These are phyloP conservation scores for Mycena citricolor DNA, from an alignment of 1,284 basidiomycete genomes.

Conservation along the genomic window DNA sequence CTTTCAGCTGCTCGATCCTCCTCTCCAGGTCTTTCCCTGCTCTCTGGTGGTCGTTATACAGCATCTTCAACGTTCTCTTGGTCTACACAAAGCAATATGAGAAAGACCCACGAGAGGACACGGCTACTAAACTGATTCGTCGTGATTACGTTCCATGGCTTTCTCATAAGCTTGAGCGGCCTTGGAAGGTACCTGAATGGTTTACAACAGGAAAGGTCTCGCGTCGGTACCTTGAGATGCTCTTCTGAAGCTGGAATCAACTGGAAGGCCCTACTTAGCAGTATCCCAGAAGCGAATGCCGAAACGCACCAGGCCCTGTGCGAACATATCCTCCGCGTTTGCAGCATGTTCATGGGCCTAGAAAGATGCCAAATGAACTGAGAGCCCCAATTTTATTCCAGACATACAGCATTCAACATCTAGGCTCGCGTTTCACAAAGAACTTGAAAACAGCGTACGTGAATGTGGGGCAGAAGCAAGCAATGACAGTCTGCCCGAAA, in stretches of 20 bases:
- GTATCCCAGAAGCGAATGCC: constrained; percentile 20
- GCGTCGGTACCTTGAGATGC: constrained; percentile 28
- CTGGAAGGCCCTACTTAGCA: constrained; percentile 52
- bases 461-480: too few relatives aligned
- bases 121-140: constrained; percentile 58
- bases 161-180: constrained; percentile 72
- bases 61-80: constrained; percentile 69
- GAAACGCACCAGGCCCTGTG: constrained; percentile 15
- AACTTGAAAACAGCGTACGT: too few relatives aligned
- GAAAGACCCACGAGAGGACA: constrained; percentile 18
- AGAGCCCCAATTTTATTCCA: too few relatives aligned
- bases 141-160: constrained; percentile 66
- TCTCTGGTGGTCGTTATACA: constrained; percentile 70
- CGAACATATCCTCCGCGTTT: constrained; percentile 63
- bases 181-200: constrained; percentile 41
- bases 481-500: too few relatives aligned
- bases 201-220: neutral
- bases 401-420: too few relatives aligned
- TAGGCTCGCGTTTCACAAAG: too few relatives aligned
- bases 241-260: constrained; percentile 67
- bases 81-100: constrained; percentile 46
- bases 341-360: constrained; percentile 82
- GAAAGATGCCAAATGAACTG: too few relatives aligned
- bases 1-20: constrained; percentile 63
- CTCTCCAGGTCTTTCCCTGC: constrained; percentile 67